Conservation (phyloP, 1,284 basidiomycete genomes). For the Ceratobasidium sp. region DNA sequence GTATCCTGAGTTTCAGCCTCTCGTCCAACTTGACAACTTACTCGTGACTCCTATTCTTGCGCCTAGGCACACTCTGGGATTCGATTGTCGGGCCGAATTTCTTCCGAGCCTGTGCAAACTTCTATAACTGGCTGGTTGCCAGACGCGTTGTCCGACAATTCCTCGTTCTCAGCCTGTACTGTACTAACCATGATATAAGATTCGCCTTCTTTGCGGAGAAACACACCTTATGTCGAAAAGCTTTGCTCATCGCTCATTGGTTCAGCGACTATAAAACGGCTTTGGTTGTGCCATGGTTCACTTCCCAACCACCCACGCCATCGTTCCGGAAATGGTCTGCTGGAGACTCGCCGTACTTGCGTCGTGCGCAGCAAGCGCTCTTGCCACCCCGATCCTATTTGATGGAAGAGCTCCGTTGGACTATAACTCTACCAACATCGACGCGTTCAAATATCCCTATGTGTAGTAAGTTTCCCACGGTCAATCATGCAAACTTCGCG, state of each 20-base stretch:
- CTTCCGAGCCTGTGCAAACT: background rate
- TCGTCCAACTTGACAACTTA: background rate
- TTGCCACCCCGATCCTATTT: constrained; percentile 59
- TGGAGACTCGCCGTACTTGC: constrained; percentile 4
- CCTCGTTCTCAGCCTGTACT: constrained; percentile 14
- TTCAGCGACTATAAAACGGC: too few species aligned
- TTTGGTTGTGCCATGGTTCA: too few species aligned
- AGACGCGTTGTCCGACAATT: constrained; percentile 9
- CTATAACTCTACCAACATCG: constrained; percentile 58
- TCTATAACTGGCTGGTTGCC: background rate
- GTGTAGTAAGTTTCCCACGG: constrained; percentile 59
- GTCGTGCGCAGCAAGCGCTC: constrained; percentile 36
- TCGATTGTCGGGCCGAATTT: constrained; percentile 26
- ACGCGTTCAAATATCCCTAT: constrained; percentile 62
- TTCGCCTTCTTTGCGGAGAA: constrained; percentile 10
- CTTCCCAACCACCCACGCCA: too few species aligned
- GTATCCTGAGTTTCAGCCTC: constrained; percentile 15
- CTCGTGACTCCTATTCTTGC: constrained; percentile 1
- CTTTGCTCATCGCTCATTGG: background rate
- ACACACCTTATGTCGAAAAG: background rate
- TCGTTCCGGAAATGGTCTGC: background rate
- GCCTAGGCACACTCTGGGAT: constrained; percentile 45
- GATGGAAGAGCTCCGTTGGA: constrained; percentile 65
- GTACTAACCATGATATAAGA: background rate
- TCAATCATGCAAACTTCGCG: constrained; percentile 5